Evolutionary conservation across 148 eudicot genomes (phyloP), one percentile per base, ranked within the genome.

Genomic region (Nepenthes mirabilis): DNA sequence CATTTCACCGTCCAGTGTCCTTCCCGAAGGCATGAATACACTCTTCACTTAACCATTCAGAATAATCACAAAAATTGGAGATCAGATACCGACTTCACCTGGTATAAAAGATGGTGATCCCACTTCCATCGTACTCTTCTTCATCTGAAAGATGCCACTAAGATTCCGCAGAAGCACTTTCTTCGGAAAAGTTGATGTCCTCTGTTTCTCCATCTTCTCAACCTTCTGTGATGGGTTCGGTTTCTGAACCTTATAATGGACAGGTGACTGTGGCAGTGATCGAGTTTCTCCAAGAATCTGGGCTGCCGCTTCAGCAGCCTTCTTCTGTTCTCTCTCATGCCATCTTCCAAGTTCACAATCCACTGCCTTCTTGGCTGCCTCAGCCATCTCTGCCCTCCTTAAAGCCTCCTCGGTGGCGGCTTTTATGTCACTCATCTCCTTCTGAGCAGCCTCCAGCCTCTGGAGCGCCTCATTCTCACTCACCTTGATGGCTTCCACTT

Each of bases 251-350:
- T 59, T 68, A 71, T 75, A 58, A 54, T 77, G 65, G 48, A 64
- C 62, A 2, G 81, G 88, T 33, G 60, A 13, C 34, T 64, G 64
- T 47, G 36, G 34, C 48, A 35, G 59, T 33, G 68, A 37, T 52
- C 52, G 68, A 2, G 76, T 67, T 65, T 84, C 91, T 33, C 74
- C 84, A 57, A 84, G 76, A 56, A 88, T 80, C 62, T 83, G 72
- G 37, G 95, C 74, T 4, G 91, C 91, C 35, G 81, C 58, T 66
- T 84, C 97, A 40, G 78, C 95, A 7, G 83, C 87, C 64, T 89
- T 94, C 83, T 94, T 94, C 36, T 82, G 80, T 67, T 94, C 95
- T 33, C 83, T 76, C 63, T 89, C 95, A 5, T 89, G 76, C 91
- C 85, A 81, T 57, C 87, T 78, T 36, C 80, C 75, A 23, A 94